phyloP scores from a whole-genome alignment of 805 yeast genomes.

The Candida loeiensis region DNA sequence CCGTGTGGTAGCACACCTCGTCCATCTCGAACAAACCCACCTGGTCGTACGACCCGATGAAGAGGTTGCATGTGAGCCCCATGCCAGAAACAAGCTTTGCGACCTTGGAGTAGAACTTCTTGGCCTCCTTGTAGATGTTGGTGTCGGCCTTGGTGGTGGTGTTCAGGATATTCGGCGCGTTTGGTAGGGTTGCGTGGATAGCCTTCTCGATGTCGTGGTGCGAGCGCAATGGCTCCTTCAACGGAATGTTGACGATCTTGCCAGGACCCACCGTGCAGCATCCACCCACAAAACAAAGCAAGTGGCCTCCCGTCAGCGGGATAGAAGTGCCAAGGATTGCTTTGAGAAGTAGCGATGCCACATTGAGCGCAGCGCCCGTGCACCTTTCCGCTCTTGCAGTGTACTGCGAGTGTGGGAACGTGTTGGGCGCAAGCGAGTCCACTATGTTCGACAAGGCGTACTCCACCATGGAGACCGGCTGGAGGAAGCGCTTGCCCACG shows the following conservation, averaged over 20 bases:
- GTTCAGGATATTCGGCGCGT: conserved; percentile 31
- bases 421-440: conserved; percentile 46
- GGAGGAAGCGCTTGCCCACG: conserved; percentile 41
- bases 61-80: conserved; percentile 55
- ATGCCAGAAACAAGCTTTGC: conserved; percentile 44
- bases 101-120: conserved; percentile 46
- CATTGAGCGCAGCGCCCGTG: conserved; percentile 58
- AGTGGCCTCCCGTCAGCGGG: conserved; percentile 48
- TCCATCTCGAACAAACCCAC: conserved; percentile 68
- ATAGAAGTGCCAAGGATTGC: conserved; percentile 38
- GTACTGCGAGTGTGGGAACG: conserved; percentile 42
- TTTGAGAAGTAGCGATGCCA: conserved; percentile 39
- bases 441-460: conserved; percentile 47
- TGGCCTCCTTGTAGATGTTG: conserved; percentile 34
- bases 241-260: conserved; percentile 48
- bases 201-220: conserved; percentile 58
- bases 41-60: conserved; percentile 68
- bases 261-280: conserved; percentile 69
- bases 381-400: conserved; percentile 50
- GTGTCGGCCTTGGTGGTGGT: conserved; percentile 30
- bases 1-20: conserved; percentile 51
- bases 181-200: conserved; percentile 26
- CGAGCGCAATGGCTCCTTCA: conserved; percentile 63
- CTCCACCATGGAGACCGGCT: conserved; percentile 48
- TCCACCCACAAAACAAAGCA: conserved; percentile 57